phyloP scores from a whole-genome alignment of 2,329 filamentous ascomycete genomes.

The Exophiala bonariae region DNA sequence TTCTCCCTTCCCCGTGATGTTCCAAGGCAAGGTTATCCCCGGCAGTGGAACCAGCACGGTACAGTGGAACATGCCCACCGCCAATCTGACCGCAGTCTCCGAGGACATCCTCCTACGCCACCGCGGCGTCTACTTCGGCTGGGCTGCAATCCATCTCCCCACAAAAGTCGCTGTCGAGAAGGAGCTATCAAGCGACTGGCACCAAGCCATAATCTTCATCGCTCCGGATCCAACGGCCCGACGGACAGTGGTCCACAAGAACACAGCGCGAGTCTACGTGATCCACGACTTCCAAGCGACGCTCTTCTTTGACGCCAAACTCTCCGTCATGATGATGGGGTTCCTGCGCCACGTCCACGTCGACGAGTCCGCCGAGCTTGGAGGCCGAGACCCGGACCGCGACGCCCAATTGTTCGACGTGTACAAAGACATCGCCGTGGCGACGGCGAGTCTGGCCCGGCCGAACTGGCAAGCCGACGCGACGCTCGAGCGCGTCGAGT shows the following conservation, averaged over 20 bases:
- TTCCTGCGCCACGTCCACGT: conserved; percentile 50
- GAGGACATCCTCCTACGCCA: conserved; percentile 56
- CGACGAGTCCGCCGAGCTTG: conserved; percentile 13
- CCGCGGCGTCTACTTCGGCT: conserved; percentile 65
- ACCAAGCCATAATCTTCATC: conserved; percentile 59
- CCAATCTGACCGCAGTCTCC: conserved; percentile 54
- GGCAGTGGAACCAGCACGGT: conserved; percentile 45
- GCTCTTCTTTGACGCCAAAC: conserved; percentile 42
- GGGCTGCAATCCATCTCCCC: conserved; percentile 51
- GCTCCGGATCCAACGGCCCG: conserved; percentile 50
- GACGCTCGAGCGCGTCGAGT: conserved; percentile 30
- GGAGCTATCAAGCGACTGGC: conserved; percentile 49
- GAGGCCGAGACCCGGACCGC: conserved; percentile 36
- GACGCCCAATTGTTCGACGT: conserved; percentile 38
- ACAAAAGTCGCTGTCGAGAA: conserved; percentile 32
- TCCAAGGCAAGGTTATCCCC: conserved; percentile 49
- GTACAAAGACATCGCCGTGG: conserved; percentile 39
- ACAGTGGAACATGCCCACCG: conserved; percentile 53
- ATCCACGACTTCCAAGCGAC: conserved; percentile 51
- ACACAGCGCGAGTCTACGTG: conserved; percentile 56
- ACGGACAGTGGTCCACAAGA: conserved; percentile 50
- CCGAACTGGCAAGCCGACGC: conserved; percentile 38
- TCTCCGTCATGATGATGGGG: conserved; percentile 62
- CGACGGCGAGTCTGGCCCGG: conserved; percentile 37
- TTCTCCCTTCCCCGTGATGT: conserved; percentile 55